A percentile compares a stretch with the other conserved stretches of the same genome.
These are phyloP conservation scores for Solanum bulbocastanum DNA, from an alignment of 257 asterid species.

Conservation along the genomic window DNA sequence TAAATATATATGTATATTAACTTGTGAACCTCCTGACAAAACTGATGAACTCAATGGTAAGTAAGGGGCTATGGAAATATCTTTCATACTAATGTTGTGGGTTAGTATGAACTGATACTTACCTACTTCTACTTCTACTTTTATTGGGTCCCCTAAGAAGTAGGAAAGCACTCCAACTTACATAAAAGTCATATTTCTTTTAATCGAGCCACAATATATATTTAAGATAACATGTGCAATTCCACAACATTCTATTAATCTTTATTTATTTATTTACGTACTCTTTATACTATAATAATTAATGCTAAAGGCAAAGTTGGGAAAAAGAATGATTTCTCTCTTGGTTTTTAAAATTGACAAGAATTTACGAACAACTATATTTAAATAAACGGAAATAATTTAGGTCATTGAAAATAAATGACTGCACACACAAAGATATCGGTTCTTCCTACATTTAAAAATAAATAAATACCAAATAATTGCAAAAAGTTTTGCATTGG, in stretches of 20 bases:
- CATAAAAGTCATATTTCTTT: too few species aligned
- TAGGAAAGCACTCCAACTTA: neutral
- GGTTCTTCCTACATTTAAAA: neutral
- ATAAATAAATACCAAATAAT: neutral
- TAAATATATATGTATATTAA: too few species aligned
- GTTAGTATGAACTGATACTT: neutral
- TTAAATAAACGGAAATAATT: neutral
- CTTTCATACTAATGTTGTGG: neutral
- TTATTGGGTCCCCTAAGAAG: neutral
- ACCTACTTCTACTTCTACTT: neutral
- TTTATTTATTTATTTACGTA: neutral
- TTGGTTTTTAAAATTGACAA: neutral
- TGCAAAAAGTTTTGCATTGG: neutral
- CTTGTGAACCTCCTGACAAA: neutral
- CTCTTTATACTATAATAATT: neutral
- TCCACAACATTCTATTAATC: neutral
- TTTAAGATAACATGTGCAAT: neutral
- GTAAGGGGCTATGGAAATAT: accelerated
- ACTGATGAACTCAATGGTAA: neutral
- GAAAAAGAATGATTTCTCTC: neutral
- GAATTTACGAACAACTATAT: neutral
- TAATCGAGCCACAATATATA: neutral
- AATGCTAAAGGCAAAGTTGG: neutral
- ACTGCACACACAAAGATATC: neutral
- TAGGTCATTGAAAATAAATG: neutral